These are phyloP conservation scores for Madurella fahalii DNA, from an alignment of 2,329 filamentous ascomycete species.

Conservation along the genomic window DNA sequence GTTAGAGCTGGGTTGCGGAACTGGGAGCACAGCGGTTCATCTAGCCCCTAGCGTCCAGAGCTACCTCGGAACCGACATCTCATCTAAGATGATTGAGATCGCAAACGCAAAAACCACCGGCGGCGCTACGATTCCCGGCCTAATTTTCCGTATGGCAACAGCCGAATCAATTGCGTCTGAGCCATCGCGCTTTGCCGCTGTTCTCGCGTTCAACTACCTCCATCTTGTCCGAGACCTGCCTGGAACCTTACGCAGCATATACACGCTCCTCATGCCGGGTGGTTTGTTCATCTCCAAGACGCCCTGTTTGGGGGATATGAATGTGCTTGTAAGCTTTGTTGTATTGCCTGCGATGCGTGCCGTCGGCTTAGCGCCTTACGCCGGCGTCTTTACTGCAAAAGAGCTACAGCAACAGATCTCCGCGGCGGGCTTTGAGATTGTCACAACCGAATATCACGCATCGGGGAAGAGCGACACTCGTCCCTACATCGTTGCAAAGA, in stretches of 20 bases:
- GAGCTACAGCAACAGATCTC: not conserved
- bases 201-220: not conserved
- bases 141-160: too few relatives aligned
- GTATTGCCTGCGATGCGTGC: not conserved
- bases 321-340: not conserved
- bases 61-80: not conserved
- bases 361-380: not conserved
- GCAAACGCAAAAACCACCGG: not conserved
- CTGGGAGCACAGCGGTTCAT: not conserved
- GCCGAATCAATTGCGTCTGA: not conserved
- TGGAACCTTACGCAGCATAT: not conserved
- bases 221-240: slow-evolving; percentile 1
- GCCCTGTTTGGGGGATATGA: not conserved
- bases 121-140: not conserved
- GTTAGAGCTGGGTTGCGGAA: not conserved
- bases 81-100: not conserved
- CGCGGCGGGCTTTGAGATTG: not conserved
- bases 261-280: not conserved
- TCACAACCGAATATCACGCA: not conserved
- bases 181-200: not conserved
- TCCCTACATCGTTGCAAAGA: not conserved
- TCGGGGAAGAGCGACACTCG: not conserved
- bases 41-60: not conserved
- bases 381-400: not conserved
- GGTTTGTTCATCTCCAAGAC: slow-evolving; percentile 2